Percentiles rank a stretch among this genome's conserved stretches.
phyloP scores from a whole-genome alignment of 2,329 filamentous ascomycete species.

The Fusarium continuum region DNA sequence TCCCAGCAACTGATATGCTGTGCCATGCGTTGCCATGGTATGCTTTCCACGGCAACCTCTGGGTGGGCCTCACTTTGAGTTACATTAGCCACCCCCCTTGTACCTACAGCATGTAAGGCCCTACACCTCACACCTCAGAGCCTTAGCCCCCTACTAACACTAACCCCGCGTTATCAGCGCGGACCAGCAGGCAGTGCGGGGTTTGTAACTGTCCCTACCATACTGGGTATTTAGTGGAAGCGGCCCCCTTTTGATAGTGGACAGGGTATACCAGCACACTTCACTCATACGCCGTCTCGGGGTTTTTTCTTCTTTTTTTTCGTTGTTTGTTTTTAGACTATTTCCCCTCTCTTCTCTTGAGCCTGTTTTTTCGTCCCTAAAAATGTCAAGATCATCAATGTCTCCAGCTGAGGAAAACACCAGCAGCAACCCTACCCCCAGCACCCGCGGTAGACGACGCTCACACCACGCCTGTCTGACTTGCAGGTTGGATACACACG shows the following conservation, averaged over 20 bases:
- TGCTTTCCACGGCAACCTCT: neutral
- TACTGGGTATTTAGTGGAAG: constrained; percentile 36
- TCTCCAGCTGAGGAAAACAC: constrained; percentile 46
- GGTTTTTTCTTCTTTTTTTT: neutral
- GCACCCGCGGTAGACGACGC: constrained; percentile 48
- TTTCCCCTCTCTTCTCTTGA: neutral
- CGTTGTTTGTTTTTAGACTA: neutral
- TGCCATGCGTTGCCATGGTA: neutral
- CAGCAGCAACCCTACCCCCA: constrained; percentile 22
- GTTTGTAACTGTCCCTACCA: constrained; percentile 21
- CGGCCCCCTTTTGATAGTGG: constrained; percentile 26
- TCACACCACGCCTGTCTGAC: constrained; percentile 57
- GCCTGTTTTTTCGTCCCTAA: neutral
- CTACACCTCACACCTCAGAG: constrained; percentile 8
- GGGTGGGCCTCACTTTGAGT: constrained; percentile 20
- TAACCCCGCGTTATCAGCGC: constrained; percentile 34
- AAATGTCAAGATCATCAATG: constrained; percentile 41
- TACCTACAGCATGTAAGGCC: no score
- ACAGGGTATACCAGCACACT: constrained; percentile 19
- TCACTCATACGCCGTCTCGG: neutral
- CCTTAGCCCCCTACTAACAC: neutral
- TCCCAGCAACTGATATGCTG: neutral
- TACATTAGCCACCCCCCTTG: constrained; percentile 15
- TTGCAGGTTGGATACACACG: constrained; percentile 52
- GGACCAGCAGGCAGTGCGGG: constrained; percentile 31